Base-by-base conservation (phyloP, 2,329 filamentous ascomycete genomes). In the Nigrospora osmanthi region DNA sequence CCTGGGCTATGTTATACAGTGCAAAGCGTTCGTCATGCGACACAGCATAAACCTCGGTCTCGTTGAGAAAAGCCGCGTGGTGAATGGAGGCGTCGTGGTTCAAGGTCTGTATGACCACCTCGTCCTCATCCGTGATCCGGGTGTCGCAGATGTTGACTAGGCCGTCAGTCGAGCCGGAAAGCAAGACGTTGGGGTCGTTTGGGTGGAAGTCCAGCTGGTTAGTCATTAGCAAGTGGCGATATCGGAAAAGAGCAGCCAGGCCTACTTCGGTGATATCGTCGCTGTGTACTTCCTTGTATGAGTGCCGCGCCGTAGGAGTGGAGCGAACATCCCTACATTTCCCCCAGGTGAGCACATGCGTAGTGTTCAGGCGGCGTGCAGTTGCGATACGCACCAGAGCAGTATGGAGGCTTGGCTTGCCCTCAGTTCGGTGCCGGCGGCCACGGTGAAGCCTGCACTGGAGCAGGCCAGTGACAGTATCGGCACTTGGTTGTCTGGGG, bases 161-260 rank as follows among this genome's bases (percentile, higher is more conserved):
- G 7, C 86, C 86, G 63, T 93, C 87, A 13, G 86, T 91, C 34
- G 85, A 88, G 37, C 85, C 85, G 1, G 85, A 88, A 11, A 91
- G 71, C 6, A 91, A 74, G 14, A 86, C 68, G 38, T 76, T 71
- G 1, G 77, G 71, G 40, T 76, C 68, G 3, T 64, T 67, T 0
- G 82, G 81, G 61, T 87, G 81, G 55, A 82, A 81, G 57, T 73
- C 69, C 2, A 83, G 64, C 70, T 80, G 58, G 41, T 56, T 56
- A n/a, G 23, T 52, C 49, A 47, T 52, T 64, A 56, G 48, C 19
- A 32, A 35, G 17, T 10, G 10, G 38, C 10, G 17, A 16, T 13
- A 19, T 33, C 13, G 9, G 12, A 31, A 39, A 30, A 35, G 16
- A 35, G 3, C 42, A 19, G 11, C 33, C 39, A 14, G 51, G 17